Base-by-base conservation (phyloP, 768 basidiomycete species). In the Thelephora aurantiotincta region DNA sequence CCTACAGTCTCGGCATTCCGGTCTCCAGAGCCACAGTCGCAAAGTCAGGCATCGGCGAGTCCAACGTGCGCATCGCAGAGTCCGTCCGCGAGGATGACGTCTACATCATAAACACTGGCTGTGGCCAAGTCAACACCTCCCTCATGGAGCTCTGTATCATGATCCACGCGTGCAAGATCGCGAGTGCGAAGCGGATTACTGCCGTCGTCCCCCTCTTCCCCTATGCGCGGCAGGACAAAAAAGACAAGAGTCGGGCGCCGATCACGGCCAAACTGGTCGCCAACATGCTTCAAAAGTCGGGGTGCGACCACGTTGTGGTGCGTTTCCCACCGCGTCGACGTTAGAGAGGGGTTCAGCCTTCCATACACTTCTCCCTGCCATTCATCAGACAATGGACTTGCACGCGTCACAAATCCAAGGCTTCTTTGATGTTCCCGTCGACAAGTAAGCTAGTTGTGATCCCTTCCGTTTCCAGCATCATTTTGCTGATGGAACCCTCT, bases 381-480 rank as follows among this genome's bases (percentile, higher is more conserved):
- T 42, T 9, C 16, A 34, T 42, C 44, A 93, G 90, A 98, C 94
- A 7, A 96, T 98, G 91, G 96, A 99, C 67, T 71, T 98, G 50
- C 94, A 99, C 61, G 96, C 96, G 30, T 94, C 91, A 1, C 96
- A 99, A 61, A 98, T 99, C 52, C 96, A 99, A 68, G 96, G 96
- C 5, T 99, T 99, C 70, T 99, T 99, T 65, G 94, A 98, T 64
- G 93, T 98, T 38, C 96, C 96, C 6, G 94, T 97, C 58, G 96
- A 99, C 74, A 98, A 99, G 90, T 94, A 62, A 75, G 90, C 78
- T 35, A 49, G 26, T 30, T 4, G 26, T 30, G 26, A 30, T 30
- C 26, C 9, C 26, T 30, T 30, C 26, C 26, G 26, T 30, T 30
- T 30, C 9, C 26, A 30, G 26, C 26, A 30, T 47, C 18, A 43